A percentile compares a stretch with the other conserved stretches of the same genome.
Conservation (phyloP, 805 yeast genomes). For the Saccharomycopsis fodiens region DNA sequence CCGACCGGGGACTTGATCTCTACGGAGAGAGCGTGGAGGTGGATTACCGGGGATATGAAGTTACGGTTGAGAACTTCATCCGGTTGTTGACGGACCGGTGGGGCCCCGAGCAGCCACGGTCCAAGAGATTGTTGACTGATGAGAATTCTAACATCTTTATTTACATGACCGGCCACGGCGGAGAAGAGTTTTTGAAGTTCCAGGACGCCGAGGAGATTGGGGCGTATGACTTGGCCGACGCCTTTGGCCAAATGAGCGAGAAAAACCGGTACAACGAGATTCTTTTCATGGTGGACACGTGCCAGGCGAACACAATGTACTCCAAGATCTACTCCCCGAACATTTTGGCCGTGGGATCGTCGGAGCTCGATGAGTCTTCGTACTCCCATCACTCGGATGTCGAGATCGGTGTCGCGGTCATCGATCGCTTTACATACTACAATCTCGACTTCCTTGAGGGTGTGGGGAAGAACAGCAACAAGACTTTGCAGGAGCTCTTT, state of each 20-base stretch:
- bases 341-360: slow-evolving; percentile 86
- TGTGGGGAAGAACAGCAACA: slow-evolving; percentile 65
- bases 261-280: slow-evolving; percentile 93
- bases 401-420: slow-evolving; percentile 95
- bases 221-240: slow-evolving; percentile 92
- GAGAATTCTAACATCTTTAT: slow-evolving; percentile 91
- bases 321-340: slow-evolving; percentile 88
- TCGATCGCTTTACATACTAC: slow-evolving; percentile 91
- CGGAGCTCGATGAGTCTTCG: slow-evolving; percentile 79
- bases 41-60: slow-evolving; percentile 96
- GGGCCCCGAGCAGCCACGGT: slow-evolving; percentile 89
- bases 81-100: slow-evolving; percentile 90
- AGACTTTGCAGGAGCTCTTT: slow-evolving; percentile 76
- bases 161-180: slow-evolving; percentile 98
- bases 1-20: slow-evolving; percentile 83
- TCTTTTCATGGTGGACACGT: slow-evolving; percentile 95
- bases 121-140: slow-evolving; percentile 85
- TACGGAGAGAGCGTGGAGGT: slow-evolving; percentile 95
- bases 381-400: slow-evolving; percentile 94
- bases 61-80: slow-evolving; percentile 94
- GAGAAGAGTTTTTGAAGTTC: slow-evolving; percentile 92
- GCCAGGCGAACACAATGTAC: slow-evolving; percentile 98
- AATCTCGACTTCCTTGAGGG: slow-evolving; percentile 82
- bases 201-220: slow-evolving; percentile 98
- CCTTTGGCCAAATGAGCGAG: slow-evolving; percentile 94